Conservation (phyloP, 306 rosid species). For the Senna siamea region DNA sequence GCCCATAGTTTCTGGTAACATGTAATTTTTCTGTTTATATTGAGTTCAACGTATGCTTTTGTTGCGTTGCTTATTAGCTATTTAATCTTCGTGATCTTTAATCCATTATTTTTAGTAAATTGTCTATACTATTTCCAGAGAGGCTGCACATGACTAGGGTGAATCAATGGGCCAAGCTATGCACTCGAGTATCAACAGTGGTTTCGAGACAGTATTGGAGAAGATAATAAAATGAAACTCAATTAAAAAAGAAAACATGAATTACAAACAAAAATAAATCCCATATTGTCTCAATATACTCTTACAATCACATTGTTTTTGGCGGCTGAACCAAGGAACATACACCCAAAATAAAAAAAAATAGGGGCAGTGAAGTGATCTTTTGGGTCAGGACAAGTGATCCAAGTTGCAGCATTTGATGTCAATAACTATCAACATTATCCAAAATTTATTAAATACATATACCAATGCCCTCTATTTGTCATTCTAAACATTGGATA, state of each 20-base stretch:
- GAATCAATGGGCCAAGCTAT: too few relatives aligned
- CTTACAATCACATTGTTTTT: conserved; percentile 22
- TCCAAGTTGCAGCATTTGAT: conserved; percentile 15
- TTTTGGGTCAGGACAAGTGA: conserved; percentile 30
- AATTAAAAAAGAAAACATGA: neutral
- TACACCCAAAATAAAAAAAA: conserved; percentile 42
- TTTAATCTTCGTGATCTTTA: neutral
- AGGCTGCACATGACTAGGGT: neutral
- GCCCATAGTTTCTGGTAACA: too few relatives aligned
- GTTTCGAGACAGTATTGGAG: neutral
- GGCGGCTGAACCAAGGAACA: conserved; percentile 39
- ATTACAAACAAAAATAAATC: neutral
- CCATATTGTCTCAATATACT: neutral
- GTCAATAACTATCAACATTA: conserved; percentile 35
- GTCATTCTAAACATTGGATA: conserved; percentile 39
- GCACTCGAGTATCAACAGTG: too few relatives aligned
- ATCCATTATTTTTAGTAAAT: neutral
- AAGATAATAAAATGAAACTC: neutral
- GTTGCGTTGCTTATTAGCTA: too few relatives aligned
- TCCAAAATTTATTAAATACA: conserved; percentile 32
- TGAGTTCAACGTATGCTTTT: too few relatives aligned
- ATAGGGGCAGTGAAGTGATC: conserved; percentile 47
- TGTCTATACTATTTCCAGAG: neutral
- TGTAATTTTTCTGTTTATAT: too few relatives aligned
- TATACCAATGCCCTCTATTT: conserved; percentile 8